Conservation (phyloP, 495 filamentous ascomycete genomes). For the Penicillium malachiteum region DNA sequence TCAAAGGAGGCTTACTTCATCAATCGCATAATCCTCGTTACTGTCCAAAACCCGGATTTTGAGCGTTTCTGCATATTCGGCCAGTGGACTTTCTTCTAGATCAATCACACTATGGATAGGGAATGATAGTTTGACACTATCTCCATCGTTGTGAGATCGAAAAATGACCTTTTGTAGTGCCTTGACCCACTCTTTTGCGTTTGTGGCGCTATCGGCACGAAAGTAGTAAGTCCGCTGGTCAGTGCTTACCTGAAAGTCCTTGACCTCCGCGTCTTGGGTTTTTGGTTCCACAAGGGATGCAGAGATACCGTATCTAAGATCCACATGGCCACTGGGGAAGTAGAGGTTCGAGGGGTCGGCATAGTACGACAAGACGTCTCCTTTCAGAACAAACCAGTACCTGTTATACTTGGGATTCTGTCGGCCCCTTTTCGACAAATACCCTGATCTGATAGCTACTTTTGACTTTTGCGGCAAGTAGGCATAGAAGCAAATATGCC, state of each 20-base stretch:
- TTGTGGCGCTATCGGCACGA: slow-evolving; percentile 81
- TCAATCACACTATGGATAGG: slow-evolving; percentile 88
- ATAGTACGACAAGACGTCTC: slow-evolving; percentile 94
- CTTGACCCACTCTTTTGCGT: slow-evolving; percentile 97
- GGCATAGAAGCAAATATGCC: slow-evolving; percentile 95
- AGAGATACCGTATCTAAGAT: slow-evolving; percentile 88
- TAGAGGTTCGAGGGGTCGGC: slow-evolving; percentile 80
- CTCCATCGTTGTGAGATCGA: slow-evolving; percentile 91
- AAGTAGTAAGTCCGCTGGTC: slow-evolving; percentile 84
- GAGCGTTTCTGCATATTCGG: slow-evolving; percentile 90
- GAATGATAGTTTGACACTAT: slow-evolving; percentile 93
- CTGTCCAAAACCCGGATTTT: slow-evolving; percentile 91
- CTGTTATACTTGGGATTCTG: slow-evolving; percentile 86
- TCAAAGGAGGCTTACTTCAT: slow-evolving; percentile 64
- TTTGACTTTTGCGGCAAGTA: slow-evolving; percentile 89
- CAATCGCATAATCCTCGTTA: slow-evolving; percentile 89
- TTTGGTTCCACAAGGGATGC: slow-evolving; percentile 68
- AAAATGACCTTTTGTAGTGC: slow-evolving; percentile 93
- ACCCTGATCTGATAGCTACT: slow-evolving; percentile 80
- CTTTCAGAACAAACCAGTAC: slow-evolving; percentile 96
- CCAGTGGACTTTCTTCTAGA: slow-evolving; percentile 86
- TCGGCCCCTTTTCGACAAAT: slow-evolving; percentile 84
- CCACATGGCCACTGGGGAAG: slow-evolving; percentile 89
- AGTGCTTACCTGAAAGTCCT: slow-evolving; percentile 77
- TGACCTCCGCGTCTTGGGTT: slow-evolving; percentile 65